A percentile compares a stretch with the other conserved stretches of the same genome.
Evolutionary conservation across 257 asterid species (phyloP).

Genomic region (Catharanthus roseus): DNA sequence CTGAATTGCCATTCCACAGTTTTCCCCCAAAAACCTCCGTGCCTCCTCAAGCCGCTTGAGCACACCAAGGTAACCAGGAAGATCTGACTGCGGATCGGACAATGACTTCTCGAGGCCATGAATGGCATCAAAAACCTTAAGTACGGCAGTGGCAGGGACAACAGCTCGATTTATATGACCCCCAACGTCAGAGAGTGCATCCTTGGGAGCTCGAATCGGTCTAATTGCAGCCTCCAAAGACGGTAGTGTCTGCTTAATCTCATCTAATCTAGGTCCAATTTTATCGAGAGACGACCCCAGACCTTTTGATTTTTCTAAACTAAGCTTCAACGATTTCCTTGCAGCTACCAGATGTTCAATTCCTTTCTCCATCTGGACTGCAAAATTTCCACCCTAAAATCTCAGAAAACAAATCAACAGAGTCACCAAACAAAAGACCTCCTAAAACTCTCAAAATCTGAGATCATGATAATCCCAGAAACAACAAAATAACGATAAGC

Average conservation of each 20-base stretch:
- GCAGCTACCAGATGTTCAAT: conserved; percentile 56
- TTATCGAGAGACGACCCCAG: conserved; percentile 48
- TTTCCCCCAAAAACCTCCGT: conserved; percentile 59
- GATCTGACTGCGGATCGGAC: conserved; percentile 63
- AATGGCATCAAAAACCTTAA: conserved; percentile 90
- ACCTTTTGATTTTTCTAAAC: conserved; percentile 61
- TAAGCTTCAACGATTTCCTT: conserved; percentile 52
- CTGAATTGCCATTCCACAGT: conserved; percentile 78
- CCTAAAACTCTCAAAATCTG: conserved; percentile 7
- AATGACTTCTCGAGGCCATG: conserved; percentile 79
- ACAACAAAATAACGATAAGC: not conserved
- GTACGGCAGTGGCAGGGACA: conserved; percentile 90
- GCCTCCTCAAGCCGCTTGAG: conserved; percentile 86
- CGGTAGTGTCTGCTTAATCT: conserved; percentile 61
- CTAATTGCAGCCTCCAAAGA: conserved; percentile 66
- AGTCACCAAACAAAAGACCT: conserved; percentile 2
- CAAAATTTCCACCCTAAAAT: conserved; percentile 17
- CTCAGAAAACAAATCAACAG: conserved; percentile 12
- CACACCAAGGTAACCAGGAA: conserved; percentile 62
- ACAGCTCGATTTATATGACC: conserved; percentile 85
- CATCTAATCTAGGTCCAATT: conserved; percentile 60
- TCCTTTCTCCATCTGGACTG: conserved; percentile 45
- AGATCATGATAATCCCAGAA: not conserved
- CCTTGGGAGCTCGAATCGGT: conserved; percentile 63
- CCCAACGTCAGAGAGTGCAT: conserved; percentile 59